A percentile compares a stretch with the other conserved stretches of the same genome.
phyloP scores from a whole-genome alignment of 768 basidiomycete genomes.

The Leccinum boreale region DNA sequence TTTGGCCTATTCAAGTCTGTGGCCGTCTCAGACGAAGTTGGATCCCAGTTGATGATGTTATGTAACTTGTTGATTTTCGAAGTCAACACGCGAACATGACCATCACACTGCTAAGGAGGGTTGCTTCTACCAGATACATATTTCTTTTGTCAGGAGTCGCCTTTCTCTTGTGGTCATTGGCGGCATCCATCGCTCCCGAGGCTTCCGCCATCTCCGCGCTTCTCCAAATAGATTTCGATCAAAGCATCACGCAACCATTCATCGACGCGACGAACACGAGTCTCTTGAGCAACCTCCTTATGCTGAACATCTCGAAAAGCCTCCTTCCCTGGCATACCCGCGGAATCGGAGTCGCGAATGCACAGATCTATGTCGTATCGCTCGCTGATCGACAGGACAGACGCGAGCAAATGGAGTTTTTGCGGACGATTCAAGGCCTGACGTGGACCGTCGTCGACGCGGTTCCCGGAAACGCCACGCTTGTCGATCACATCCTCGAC shows the following conservation, averaged over 20 bases:
- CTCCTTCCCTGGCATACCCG: background rate
- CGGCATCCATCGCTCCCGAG: constrained; percentile 5
- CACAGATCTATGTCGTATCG: constrained; percentile 54
- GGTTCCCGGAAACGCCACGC: constrained; percentile 35
- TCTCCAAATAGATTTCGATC: constrained; percentile 16
- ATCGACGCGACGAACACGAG: background rate
- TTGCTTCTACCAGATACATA: constrained; percentile 20
- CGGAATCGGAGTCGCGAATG: constrained; percentile 37
- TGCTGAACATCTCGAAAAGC: background rate
- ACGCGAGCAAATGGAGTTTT: constrained; percentile 52
- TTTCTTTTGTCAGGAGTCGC: constrained; percentile 19
- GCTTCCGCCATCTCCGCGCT: constrained; percentile 10
- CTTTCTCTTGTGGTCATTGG: constrained; percentile 22
- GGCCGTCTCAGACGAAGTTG: no score
- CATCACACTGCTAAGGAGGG: constrained; percentile 4
- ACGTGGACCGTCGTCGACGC: constrained; percentile 57
- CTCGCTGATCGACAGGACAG: constrained; percentile 56
- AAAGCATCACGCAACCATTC: background rate
- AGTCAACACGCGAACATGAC: background rate
- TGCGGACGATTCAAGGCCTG: constrained; percentile 45
- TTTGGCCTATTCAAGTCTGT: no score
- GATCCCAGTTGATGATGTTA: no score
- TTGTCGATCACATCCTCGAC: constrained; percentile 41
- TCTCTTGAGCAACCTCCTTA: background rate
- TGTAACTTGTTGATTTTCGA: no score